Conservation (phyloP, 345 rosid species). For the Atalantia buxifolia region DNA sequence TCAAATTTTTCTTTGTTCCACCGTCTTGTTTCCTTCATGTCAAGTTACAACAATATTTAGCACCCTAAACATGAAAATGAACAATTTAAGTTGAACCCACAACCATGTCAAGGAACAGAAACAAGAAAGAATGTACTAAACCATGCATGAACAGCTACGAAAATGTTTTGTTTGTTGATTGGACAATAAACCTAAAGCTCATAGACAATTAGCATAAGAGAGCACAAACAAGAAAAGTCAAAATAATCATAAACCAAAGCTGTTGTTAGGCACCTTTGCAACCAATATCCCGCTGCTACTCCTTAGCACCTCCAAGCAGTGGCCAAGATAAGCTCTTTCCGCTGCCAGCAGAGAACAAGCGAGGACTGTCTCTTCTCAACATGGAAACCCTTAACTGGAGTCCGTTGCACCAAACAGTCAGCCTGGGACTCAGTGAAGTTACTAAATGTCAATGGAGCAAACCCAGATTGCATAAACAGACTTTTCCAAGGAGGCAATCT, state of each 20-base stretch:
- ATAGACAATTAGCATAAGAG: constrained; percentile 46
- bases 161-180: constrained; percentile 35
- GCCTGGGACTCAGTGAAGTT: constrained; percentile 85
- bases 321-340: constrained; percentile 76
- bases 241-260: constrained; percentile 35
- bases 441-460: constrained; percentile 63
- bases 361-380: constrained; percentile 74
- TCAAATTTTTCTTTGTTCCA: constrained; percentile 19
- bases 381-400: constrained; percentile 67
- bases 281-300: neutral
- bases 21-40: constrained; percentile 13
- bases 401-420: constrained; percentile 71
- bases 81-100: constrained; percentile 7
- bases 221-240: constrained; percentile 22
- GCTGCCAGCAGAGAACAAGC: constrained; percentile 86
- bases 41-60: constrained; percentile 21
- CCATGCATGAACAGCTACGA: constrained; percentile 28
- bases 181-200: constrained; percentile 39
- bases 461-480: constrained; percentile 64
- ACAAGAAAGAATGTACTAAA: constrained; percentile 27
- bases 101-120: constrained; percentile 21
- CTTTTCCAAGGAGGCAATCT: constrained; percentile 72
- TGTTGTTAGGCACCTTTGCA: constrained; percentile 31
- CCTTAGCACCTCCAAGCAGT: constrained; percentile 86
- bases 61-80: constrained; percentile 17